A percentile compares a stretch with the other conserved stretches of the same genome.
phyloP scores from a whole-genome alignment of 768 basidiomycete species.

The Tricholoma flavovirens region DNA sequence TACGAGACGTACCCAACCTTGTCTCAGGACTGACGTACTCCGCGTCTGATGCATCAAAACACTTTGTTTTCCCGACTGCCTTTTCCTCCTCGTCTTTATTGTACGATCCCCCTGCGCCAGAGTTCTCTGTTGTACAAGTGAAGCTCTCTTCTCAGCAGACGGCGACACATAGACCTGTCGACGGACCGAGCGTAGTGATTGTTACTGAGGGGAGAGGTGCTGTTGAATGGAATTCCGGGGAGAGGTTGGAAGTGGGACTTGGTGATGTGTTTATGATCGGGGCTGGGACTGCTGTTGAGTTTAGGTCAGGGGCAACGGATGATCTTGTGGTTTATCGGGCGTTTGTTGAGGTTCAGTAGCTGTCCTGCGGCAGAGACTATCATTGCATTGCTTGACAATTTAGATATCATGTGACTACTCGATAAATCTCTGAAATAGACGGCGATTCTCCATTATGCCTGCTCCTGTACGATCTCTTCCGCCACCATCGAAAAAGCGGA shows the following conservation, averaged over 20 bases:
- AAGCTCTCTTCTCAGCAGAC: constrained; percentile 37
- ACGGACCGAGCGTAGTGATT: constrained; percentile 83
- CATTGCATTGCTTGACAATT: no score
- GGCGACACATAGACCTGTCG: constrained; percentile 56
- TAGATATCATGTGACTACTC: no score
- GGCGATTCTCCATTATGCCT: constrained; percentile 15
- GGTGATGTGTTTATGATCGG: constrained; percentile 85
- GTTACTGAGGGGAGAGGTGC: constrained; percentile 64
- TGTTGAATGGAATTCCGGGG: constrained; percentile 42
- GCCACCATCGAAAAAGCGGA: constrained; percentile 47
- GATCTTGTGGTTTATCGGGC: constrained; percentile 61
- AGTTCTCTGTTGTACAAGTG: constrained; percentile 81
- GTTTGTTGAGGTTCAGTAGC: constrained; percentile 43
- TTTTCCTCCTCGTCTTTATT: constrained; percentile 37
- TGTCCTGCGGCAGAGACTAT: background rate
- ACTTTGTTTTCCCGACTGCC: constrained; percentile 56
- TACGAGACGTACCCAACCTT: constrained; percentile 89
- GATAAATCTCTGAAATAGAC: no score
- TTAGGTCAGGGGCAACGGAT: constrained; percentile 32
- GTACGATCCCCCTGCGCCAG: constrained; percentile 90
- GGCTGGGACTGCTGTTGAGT: constrained; percentile 53
- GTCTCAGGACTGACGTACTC: constrained; percentile 82
- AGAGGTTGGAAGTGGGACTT: constrained; percentile 35
- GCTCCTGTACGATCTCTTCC: constrained; percentile 40
- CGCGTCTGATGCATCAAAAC: constrained; percentile 60